phyloP scores from a whole-genome alignment of 2,329 filamentous ascomycete species.

The Ophiostoma himal-ulmi region DNA sequence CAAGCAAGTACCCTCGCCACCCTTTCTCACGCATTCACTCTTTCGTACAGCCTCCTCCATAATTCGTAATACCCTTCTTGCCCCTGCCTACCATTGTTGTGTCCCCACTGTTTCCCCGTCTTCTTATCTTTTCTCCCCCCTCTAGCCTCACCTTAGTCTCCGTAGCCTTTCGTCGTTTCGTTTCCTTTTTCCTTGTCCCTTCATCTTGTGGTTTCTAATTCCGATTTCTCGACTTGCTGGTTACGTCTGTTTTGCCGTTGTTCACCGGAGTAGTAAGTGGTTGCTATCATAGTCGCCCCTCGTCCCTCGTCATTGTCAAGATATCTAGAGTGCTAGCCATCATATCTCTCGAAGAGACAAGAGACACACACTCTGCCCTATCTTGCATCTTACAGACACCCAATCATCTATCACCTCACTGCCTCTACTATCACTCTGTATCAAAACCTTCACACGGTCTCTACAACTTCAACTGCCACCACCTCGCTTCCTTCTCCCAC shows the following conservation, averaged over 20 bases:
- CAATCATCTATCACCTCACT: too few species aligned
- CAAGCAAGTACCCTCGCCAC: background rate
- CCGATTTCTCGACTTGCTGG: background rate
- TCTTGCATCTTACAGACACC: background rate
- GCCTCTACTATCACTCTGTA: too few species aligned
- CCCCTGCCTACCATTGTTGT: background rate
- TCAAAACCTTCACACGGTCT: background rate
- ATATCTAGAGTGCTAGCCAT: background rate
- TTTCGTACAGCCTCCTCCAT: background rate
- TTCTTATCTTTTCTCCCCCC: constrained; percentile 9
- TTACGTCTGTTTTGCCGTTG: constrained; percentile 6
- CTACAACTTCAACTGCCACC: background rate
- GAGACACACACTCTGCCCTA: background rate
- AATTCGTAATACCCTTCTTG: background rate
- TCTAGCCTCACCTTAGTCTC: background rate
- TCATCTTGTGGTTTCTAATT: background rate
- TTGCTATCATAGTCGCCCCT: background rate
- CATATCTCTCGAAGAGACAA: background rate
- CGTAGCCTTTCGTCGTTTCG: background rate
- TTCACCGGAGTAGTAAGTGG: background rate
- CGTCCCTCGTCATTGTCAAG: background rate
- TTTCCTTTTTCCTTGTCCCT: background rate
- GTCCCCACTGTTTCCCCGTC: constrained; percentile 9
- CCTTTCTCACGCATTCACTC: background rate
- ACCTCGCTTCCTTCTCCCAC: background rate